Evolutionary conservation across 176 grass and related monocot genomes (phyloP).

Genomic region (Phyllostachys edulis): DNA sequence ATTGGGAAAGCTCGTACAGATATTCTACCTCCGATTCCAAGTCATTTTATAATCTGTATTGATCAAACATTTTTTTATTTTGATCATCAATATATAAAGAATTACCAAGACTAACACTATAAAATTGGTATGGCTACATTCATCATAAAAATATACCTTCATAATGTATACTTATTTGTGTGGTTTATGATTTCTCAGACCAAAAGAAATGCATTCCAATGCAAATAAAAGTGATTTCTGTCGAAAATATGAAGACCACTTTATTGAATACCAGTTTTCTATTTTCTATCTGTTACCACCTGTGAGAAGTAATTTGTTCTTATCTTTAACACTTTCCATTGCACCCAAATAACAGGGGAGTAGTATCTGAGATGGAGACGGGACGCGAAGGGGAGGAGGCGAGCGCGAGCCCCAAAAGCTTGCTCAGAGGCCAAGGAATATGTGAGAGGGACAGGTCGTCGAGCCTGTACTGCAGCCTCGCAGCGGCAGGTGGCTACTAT

Average conservation of each 20-base stretch:
- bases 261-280: neutral
- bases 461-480: neutral
- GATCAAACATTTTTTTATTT: no score
- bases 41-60: no score
- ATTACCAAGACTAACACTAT: no score
- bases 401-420: constrained; percentile 27
- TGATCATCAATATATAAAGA: no score
- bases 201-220: neutral
- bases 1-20: neutral
- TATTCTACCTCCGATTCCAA: neutral
- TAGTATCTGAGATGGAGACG: neutral
- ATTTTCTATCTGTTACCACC: neutral
- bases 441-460: constrained; percentile 27
- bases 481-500: constrained; percentile 30
- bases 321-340: neutral
- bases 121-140: no score
- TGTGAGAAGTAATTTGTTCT: neutral
- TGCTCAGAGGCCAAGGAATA: constrained; percentile 35
- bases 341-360: neutral
- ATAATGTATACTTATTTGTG: no score
- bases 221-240: neutral
- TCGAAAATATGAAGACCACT: neutral
- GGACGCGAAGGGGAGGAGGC: neutral
- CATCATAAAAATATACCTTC: no score
- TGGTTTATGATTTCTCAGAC: neutral